A percentile compares a stretch with the other conserved stretches of the same genome.
Evolutionary conservation across 2,329 filamentous ascomycete genomes (phyloP).

Genomic region (Phialophora verrucosa): DNA sequence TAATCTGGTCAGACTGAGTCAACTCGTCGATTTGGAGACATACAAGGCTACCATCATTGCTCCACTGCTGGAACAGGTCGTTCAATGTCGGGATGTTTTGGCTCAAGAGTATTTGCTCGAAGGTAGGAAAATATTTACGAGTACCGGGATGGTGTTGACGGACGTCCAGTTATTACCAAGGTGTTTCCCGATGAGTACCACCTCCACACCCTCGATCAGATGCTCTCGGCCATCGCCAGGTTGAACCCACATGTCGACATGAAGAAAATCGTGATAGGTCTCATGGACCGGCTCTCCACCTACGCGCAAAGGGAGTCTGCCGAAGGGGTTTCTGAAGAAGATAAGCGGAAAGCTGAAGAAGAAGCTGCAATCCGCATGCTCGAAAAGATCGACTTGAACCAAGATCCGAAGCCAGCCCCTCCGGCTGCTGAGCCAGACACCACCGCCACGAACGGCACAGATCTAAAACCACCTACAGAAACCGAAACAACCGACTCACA

Average conservation of each 20-base stretch:
- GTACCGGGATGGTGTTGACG: neutral
- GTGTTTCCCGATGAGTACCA: slow-evolving; percentile 99
- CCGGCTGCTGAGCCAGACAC: slow-evolving; percentile 38
- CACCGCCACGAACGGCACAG: slow-evolving; percentile 45
- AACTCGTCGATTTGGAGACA: slow-evolving; percentile 90
- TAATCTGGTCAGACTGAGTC: slow-evolving; percentile 92
- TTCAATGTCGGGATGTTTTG: slow-evolving; percentile 94
- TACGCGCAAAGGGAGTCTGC: slow-evolving; percentile 86
- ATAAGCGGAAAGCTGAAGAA: slow-evolving; percentile 78
- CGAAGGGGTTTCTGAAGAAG: slow-evolving; percentile 69
- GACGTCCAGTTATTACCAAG: slow-evolving; percentile 80
- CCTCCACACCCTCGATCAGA: slow-evolving; percentile 92
- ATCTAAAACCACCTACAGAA: slow-evolving; percentile 29
- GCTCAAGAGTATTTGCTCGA: slow-evolving; percentile 97
- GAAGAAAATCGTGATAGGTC: slow-evolving; percentile 94
- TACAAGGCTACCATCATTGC: slow-evolving; percentile 91
- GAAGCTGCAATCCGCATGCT: slow-evolving; percentile 80
- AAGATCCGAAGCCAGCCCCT: slow-evolving; percentile 42
- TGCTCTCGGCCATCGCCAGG: slow-evolving; percentile 88
- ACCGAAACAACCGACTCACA: slow-evolving; percentile 46
- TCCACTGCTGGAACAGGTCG: slow-evolving; percentile 91
- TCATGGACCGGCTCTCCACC: slow-evolving; percentile 94
- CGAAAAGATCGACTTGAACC: slow-evolving; percentile 73
- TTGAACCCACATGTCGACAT: slow-evolving; percentile 97
- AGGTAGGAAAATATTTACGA: slow-evolving; percentile 50